Conservation (phyloP, 169 alveolate genomes). For the Perkinsus marinus region DNA sequence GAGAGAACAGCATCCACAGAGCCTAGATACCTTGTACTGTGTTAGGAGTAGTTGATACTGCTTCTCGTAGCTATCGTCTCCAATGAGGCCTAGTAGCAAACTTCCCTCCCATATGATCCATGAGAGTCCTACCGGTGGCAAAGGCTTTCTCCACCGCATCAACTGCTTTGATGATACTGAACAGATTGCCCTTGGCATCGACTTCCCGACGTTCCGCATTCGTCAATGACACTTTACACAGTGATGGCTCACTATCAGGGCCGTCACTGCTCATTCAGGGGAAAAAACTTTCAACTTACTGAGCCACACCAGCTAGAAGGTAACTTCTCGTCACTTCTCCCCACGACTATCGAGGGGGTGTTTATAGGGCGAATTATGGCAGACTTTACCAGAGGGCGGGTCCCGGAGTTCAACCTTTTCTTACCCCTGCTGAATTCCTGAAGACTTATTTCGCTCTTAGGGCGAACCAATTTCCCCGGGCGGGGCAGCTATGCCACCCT, state of each 20-base stretch:
- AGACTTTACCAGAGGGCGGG: too few relatives aligned
- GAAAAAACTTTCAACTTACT: background rate
- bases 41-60: background rate
- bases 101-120: background rate
- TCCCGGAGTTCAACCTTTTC: too few relatives aligned
- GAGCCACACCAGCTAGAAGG: too few relatives aligned
- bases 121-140: background rate
- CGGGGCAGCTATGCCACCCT: too few relatives aligned
- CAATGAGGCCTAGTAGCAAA: background rate
- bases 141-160: background rate
- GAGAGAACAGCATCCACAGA: background rate
- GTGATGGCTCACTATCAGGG: background rate
- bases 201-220: background rate
- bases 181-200: background rate
- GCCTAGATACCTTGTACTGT: background rate
- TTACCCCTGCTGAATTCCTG: too few relatives aligned
- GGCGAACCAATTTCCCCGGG: too few relatives aligned
- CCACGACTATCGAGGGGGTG: too few relatives aligned
- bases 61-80: background rate
- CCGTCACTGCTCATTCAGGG: background rate
- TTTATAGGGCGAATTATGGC: too few relatives aligned
- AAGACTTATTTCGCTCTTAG: too few relatives aligned
- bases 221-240: background rate
- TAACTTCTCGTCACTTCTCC: too few relatives aligned
- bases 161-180: background rate